These are phyloP conservation scores for Wickerhamiella cacticola DNA, from an alignment of 805 yeast species.

Conservation along the genomic window DNA sequence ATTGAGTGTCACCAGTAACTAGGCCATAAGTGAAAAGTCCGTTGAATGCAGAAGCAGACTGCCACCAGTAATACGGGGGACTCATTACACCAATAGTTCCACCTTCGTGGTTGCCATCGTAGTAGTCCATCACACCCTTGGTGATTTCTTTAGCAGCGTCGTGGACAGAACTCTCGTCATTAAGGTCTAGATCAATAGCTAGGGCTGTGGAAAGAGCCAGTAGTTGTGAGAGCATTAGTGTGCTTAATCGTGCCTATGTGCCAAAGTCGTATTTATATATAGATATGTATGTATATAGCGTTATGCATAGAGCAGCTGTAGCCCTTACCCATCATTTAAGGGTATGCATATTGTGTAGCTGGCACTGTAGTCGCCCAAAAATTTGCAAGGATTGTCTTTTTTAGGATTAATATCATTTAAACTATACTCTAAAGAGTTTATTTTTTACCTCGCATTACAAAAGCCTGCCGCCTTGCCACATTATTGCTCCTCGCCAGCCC, in stretches of 20 bases:
- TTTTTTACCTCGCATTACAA: no score
- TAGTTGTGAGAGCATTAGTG: background rate
- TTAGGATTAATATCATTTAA: no score
- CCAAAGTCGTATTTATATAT: no score
- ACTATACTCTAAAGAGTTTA: no score
- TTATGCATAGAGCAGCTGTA: background rate
- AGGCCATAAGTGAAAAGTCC: conserved; percentile 62
- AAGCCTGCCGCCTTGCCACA: background rate
- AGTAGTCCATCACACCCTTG: conserved; percentile 65
- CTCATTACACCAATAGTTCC: conserved; percentile 60
- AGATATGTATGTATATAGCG: background rate
- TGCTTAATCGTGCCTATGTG: no score
- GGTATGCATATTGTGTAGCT: background rate
- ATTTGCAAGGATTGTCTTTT: no score
- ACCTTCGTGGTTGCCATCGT: conserved; percentile 51
- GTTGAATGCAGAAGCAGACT: conserved; percentile 58
- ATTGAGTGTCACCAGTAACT: conserved; percentile 55
- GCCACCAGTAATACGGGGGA: conserved; percentile 77
- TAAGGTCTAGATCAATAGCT: conserved; percentile 18
- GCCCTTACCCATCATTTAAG: background rate
- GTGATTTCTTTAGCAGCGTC: conserved; percentile 48
- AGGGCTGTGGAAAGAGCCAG: background rate
- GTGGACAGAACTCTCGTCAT: conserved; percentile 18
- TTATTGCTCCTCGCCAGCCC: background rate
- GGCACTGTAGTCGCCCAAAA: no score